Conservation (phyloP, 495 filamentous ascomycete species). For the Lepidopterella palustris region DNA sequence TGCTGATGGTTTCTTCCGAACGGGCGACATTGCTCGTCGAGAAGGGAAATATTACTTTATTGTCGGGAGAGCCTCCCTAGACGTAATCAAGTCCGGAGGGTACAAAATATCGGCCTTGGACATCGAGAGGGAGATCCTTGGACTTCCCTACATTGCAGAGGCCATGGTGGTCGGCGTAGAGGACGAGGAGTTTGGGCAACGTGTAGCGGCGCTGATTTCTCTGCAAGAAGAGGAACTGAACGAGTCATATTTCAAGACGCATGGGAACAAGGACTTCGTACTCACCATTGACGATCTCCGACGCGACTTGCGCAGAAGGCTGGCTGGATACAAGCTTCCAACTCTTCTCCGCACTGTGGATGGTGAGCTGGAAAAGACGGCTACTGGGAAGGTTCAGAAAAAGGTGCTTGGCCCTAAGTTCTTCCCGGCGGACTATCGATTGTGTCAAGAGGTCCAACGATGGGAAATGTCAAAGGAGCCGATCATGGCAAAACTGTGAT, state of each 20-base stretch:
- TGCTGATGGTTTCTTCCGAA: conserved; percentile 43
- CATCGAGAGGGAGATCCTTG: conserved; percentile 41
- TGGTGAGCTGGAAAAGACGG: conserved; percentile 45
- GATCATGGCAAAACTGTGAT: conserved; percentile 15
- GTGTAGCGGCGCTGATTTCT: conserved; percentile 46
- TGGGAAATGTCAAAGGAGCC: conserved; percentile 27
- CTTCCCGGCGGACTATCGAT: conserved; percentile 39
- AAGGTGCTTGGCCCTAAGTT: conserved; percentile 43
- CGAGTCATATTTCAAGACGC: conserved; percentile 10
- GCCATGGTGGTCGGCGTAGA: conserved; percentile 44
- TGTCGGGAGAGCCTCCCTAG: conserved; percentile 42
- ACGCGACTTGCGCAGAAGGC: conserved; percentile 36
- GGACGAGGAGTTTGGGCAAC: conserved; percentile 44
- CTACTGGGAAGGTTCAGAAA: conserved; percentile 47
- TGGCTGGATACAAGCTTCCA: conserved; percentile 46
- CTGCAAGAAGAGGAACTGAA: conserved; percentile 29
- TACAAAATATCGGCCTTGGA: conserved; percentile 45
- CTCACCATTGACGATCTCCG: conserved; percentile 39
- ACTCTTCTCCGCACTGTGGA: conserved; percentile 42
- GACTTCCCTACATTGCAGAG: conserved; percentile 38
- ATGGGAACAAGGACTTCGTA: conserved; percentile 20
- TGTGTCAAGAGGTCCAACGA: conserved; percentile 37
- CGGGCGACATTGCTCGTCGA: conserved; percentile 45
- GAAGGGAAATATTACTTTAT: conserved; percentile 46
- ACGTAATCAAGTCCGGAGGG: conserved; percentile 44